These are phyloP conservation scores for Zymoseptoria pseudotritici DNA, from an alignment of 2,329 filamentous ascomycete species.

Conservation along the genomic window DNA sequence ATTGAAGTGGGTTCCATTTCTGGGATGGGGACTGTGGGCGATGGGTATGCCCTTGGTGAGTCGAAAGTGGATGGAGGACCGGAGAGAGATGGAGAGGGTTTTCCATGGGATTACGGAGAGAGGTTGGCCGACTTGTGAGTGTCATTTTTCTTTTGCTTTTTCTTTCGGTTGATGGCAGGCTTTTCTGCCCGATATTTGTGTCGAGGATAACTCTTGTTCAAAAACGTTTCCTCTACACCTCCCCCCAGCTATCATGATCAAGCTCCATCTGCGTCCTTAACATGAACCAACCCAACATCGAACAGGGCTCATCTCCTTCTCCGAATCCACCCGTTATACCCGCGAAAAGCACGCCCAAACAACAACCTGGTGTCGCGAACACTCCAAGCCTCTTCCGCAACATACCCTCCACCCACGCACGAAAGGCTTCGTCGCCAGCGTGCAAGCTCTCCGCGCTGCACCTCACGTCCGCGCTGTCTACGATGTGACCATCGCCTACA, in stretches of 20 bases:
- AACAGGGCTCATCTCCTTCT: constrained; percentile 57
- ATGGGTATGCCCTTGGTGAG: constrained; percentile 59
- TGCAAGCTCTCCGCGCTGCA: constrained; percentile 43
- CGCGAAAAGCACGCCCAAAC: constrained; percentile 46
- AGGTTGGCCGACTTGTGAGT: constrained; percentile 53
- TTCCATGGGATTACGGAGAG: constrained; percentile 48
- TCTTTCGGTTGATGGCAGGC: too few relatives aligned
- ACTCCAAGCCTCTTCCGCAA: constrained; percentile 45
- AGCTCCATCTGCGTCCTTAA: not conserved
- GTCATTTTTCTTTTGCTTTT: not conserved
- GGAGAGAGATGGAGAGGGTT: constrained; percentile 49
- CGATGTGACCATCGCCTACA: constrained; percentile 35
- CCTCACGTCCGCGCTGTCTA: constrained; percentile 32
- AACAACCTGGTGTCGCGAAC: constrained; percentile 45
- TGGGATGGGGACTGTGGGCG: constrained; percentile 58
- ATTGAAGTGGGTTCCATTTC: constrained; percentile 51
- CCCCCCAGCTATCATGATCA: not conserved
- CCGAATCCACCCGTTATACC: constrained; percentile 56
- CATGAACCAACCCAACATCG: not conserved
- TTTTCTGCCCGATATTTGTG: too few relatives aligned
- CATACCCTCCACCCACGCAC: constrained; percentile 55
- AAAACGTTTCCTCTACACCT: not conserved
- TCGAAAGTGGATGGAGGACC: constrained; percentile 52
- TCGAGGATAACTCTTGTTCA: too few relatives aligned
- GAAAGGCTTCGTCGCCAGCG: constrained; percentile 54